Conservation (phyloP, 1,284 basidiomycete genomes). For the Microstroma glucosiphilum region DNA sequence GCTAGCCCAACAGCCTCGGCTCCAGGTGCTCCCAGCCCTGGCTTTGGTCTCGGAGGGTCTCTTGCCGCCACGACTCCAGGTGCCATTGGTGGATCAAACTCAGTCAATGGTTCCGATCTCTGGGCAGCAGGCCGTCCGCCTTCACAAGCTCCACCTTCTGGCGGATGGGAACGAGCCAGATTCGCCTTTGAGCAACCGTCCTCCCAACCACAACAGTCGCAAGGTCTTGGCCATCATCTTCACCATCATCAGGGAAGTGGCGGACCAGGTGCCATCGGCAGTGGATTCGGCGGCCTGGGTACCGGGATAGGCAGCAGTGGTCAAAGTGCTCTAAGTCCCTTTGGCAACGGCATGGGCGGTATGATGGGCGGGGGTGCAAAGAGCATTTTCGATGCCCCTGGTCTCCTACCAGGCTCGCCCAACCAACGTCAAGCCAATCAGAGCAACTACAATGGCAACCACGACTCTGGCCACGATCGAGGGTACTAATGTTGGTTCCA, state of each 20-base stretch:
- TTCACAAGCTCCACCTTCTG: not conserved
- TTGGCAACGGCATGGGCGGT: not conserved
- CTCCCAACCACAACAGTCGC: slow-evolving; percentile 2
- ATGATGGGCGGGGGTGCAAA: not conserved
- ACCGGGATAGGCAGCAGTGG: not conserved
- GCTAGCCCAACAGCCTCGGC: slow-evolving; percentile 1
- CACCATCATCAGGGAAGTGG: slow-evolving; percentile 2
- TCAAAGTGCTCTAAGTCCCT: not conserved
- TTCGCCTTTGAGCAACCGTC: slow-evolving; percentile 43
- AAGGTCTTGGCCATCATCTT: not conserved
- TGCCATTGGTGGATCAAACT: slow-evolving; percentile 17
- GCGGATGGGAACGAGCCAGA: slow-evolving; percentile 44
- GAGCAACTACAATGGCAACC: too few species aligned
- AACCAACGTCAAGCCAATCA: not conserved
- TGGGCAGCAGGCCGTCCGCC: slow-evolving; percentile 17
- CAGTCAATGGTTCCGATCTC: slow-evolving; percentile 16
- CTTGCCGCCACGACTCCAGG: slow-evolving; percentile 7
- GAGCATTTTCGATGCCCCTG: slow-evolving; percentile 3
- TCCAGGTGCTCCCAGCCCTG: not conserved
- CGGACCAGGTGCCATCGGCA: not conserved
- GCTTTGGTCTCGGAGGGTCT: not conserved
- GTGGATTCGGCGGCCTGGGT: not conserved
- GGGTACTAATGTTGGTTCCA: too few species aligned
- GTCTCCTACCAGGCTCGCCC: not conserved
- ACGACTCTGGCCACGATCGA: too few species aligned